Evolutionary conservation across 2,329 filamentous ascomycete genomes (phyloP).

Genomic region (Pseudocercospora fijiensis): DNA sequence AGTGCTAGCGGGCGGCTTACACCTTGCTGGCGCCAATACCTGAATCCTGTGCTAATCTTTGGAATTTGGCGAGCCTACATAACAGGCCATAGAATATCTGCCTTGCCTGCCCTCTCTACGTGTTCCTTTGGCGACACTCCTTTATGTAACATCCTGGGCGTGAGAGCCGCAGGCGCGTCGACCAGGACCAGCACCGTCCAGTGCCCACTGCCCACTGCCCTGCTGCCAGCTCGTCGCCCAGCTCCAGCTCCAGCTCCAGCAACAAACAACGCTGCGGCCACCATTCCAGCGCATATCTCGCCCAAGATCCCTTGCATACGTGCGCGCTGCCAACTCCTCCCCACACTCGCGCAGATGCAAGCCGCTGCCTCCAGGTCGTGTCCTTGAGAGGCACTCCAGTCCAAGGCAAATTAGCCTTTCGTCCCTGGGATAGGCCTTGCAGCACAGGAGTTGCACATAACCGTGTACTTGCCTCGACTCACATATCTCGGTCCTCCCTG

Average conservation of each 20-base stretch:
- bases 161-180: background rate
- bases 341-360: conserved; percentile 17
- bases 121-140: conserved; percentile 6
- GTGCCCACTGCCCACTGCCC: background rate
- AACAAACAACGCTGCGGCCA: conserved; percentile 10
- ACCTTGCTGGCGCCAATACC: background rate
- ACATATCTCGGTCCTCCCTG: conserved; percentile 29
- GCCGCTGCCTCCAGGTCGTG: conserved; percentile 14
- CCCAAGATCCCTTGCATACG: conserved; percentile 19
- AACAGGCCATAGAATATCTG: too few relatives aligned
- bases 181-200: background rate
- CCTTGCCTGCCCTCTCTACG: conserved; percentile 4
- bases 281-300: conserved; percentile 24
- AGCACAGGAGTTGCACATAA: conserved; percentile 30
- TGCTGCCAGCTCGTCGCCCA: background rate
- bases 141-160: conserved; percentile 1
- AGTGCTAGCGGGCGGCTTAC: background rate
- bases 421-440: conserved; percentile 24
- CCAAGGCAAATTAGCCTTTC: conserved; percentile 12
- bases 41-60: background rate
- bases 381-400: conserved; percentile 8
- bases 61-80: background rate
- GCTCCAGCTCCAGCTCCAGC: background rate
- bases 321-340: conserved; percentile 10
- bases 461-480: conserved; percentile 22